Evolutionary conservation across 2,329 filamentous ascomycete species (phyloP), one percentile per base, ranked within the genome.

Genomic region (Penicillium sclerotiorum): DNA sequence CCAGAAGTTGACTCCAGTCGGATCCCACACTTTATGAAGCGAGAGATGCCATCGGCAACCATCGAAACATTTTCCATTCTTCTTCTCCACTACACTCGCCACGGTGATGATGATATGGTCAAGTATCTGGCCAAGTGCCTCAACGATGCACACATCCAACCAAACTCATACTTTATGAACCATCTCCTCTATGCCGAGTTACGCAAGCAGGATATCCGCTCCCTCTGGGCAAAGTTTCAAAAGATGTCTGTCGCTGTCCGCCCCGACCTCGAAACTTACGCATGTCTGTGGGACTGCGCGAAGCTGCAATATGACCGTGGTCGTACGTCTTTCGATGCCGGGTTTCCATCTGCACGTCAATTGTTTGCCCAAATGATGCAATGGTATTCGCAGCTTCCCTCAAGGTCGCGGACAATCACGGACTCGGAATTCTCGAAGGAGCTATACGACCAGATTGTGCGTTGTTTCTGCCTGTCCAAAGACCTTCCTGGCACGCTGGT

Each of bases 11-110:
- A 57, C 12, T 39, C 48, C 35, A 47, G 50, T 25, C 62, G 64
- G 20, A 62, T 73, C 37, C 76, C 74, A 4, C 62, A 59, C 20
- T 73, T 70, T 46, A 60, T 76, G 49, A 62, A 68, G 47, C 66
- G 77, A 32, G 65, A 67, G 18, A 68, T 77, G 4, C 77, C 87
- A 1, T 74, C 77, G 38, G 89, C 88, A 2, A 90, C 81, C 3
- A 78, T 88, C 35, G 89, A 94, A 69, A 94, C 89, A 0, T 93
- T 93, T 64, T 86, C 82, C 3, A 78, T 94, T 11, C 75, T 94
- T 25, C 81, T 90, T 1, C 80, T 88, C 51, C 84, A 89, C 64
- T 93, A 90, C 63, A 82, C 82, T 43, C 75, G 83, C 36, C 81
- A 85, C 15, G 76, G 80, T 13, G 77, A 86, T 15, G 79, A 84